phyloP scores from a whole-genome alignment of 805 yeast species.

The Yarrowia osloensis region DNA sequence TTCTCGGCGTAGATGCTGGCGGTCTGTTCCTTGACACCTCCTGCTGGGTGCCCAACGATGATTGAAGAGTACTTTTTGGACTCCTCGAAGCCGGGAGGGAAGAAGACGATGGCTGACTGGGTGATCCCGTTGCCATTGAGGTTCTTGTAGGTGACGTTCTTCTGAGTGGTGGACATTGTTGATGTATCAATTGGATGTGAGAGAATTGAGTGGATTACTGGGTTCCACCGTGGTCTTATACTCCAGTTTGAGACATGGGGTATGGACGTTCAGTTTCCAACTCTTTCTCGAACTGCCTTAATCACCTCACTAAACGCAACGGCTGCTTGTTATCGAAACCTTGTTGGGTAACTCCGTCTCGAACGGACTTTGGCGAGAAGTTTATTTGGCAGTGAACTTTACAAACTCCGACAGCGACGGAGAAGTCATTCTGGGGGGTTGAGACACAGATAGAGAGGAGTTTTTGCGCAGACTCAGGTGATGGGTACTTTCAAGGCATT shows the following conservation, averaged over 20 bases:
- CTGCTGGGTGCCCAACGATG: constrained; percentile 32
- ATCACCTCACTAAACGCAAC: not conserved
- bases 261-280: not conserved
- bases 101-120: constrained; percentile 3
- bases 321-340: not conserved
- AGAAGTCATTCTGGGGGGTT: not conserved
- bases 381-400: not conserved
- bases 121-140: constrained; percentile 11
- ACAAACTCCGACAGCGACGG: not conserved
- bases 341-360: not conserved
- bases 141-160: constrained; percentile 3
- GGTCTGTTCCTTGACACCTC: constrained; percentile 34
- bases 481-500: too few species aligned
- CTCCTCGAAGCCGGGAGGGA: constrained; percentile 30
- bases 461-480: too few species aligned
- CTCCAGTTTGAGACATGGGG: not conserved
- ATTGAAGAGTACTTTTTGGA: constrained; percentile 32
- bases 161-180: not conserved
- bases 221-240: not conserved
- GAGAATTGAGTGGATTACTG: not conserved
- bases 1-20: constrained; percentile 32
- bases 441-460: not conserved
- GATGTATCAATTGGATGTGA: not conserved
- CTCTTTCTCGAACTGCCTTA: not conserved
- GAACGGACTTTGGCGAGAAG: not conserved